Conservation (phyloP, 441 rosid genomes). For the Adansonia grandidieri region DNA sequence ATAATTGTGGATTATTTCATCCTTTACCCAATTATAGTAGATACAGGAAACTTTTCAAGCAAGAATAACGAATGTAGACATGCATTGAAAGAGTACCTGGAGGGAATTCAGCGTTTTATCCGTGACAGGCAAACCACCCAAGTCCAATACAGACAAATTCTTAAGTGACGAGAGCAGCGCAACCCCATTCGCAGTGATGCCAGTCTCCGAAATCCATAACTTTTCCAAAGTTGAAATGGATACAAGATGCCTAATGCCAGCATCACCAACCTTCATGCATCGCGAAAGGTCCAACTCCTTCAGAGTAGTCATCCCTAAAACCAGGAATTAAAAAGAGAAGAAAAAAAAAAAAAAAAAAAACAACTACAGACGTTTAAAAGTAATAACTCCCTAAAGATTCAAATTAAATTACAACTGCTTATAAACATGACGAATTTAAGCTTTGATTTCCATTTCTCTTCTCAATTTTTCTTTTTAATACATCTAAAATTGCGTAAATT, state of each 20-base stretch:
- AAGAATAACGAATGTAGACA: neutral
- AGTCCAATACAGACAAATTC: constrained; percentile 64
- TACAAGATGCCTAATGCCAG: constrained; percentile 64
- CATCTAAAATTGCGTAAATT: neutral
- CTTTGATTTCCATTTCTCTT: constrained; percentile 10
- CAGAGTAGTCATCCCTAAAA: constrained; percentile 67
- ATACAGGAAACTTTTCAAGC: neutral
- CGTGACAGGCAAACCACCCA: constrained; percentile 86
- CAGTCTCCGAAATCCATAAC: constrained; percentile 69
- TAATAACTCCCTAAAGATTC: neutral
- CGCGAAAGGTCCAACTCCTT: constrained; percentile 86
- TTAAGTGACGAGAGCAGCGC: constrained; percentile 67
- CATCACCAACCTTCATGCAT: constrained; percentile 73
- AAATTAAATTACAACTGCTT: neutral
- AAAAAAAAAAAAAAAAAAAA: too few relatives aligned
- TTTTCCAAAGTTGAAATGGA: constrained; percentile 67
- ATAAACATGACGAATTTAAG: neutral
- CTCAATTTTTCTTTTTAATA: neutral
- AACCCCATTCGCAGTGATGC: constrained; percentile 62
- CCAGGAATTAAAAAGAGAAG: neutral
- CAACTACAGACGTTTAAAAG: neutral
- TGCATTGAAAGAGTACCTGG: constrained; percentile 49
- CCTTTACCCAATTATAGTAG: neutral
- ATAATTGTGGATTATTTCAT: neutral
- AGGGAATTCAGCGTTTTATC: constrained; percentile 67